Evolutionary conservation across 169 alveolate genomes (phyloP), one percentile per base, ranked within the genome.

Genomic region (Cryptosporidium tyzzeri): DNA sequence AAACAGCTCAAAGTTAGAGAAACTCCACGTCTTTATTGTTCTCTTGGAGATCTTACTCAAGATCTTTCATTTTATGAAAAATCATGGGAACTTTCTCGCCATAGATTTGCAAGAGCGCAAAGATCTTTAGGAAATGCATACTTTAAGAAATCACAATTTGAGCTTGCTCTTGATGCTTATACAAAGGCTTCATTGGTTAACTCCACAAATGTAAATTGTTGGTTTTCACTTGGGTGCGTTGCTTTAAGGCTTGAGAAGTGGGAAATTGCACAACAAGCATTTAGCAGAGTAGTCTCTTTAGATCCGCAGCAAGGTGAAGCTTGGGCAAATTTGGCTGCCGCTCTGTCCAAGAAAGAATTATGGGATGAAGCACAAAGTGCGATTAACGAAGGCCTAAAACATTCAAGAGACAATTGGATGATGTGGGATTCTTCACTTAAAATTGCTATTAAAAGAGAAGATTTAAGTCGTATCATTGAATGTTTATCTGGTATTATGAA

Each of bases 321-420:
- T 8, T 97, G 99, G 99, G 97, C 96, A n/a, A 97, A 97, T 91
- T 86, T 96, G 44, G 98, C 98, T 10, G 97, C 96, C 6, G 94
- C 96, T 48, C 95, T 95, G 73, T 91, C 92, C 41, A 86, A 94
- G 85, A 84, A 92, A 31, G 94, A 95, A 23, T 94, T 94, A 80
- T 91, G 93, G 93, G 92, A 86, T 80, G 97, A 95, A 55, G 98
- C 98, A 18, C 94, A 91, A 51, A 92, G 91, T 50, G 96, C 97
- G 50, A 91, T 96, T 48, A 94, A 91, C 74, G 94, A 96, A 71
- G 98, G 98, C 1, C 91, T 93, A 44, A 95, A 93, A 62, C 74
- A 94, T 71, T 86, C 91, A 7, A 86, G 97, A 55, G 95, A 93
- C 23, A 96, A 86, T 91, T 96, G 98, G 97, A 94, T 94, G 91